Evolutionary conservation across 257 asterid genomes (phyloP).

Genomic region (Solanum verrucosum): DNA sequence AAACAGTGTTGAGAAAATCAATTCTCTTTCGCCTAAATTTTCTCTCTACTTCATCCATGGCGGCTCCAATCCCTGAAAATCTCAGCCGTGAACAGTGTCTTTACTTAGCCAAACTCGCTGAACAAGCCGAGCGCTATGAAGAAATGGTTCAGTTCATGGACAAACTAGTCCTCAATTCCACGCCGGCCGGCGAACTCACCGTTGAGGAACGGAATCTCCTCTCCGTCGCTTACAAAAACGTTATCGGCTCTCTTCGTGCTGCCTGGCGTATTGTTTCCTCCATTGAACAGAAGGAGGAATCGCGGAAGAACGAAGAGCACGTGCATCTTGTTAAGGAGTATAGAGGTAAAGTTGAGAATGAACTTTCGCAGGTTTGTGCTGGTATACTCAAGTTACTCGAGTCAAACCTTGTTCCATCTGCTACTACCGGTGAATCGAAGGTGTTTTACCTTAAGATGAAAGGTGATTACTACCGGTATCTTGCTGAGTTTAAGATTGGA

Average conservation of each 20-base stretch:
- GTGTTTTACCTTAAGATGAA: slow-evolving; percentile 45
- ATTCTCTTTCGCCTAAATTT: background rate
- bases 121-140: slow-evolving; percentile 43
- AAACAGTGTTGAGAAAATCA: background rate
- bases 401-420: slow-evolving; percentile 34
- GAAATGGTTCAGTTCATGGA: slow-evolving; percentile 49
- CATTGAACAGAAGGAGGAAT: slow-evolving; percentile 42
- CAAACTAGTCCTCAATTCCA: slow-evolving; percentile 27
- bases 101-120: slow-evolving; percentile 38
- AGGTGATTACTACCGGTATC: slow-evolving; percentile 35
- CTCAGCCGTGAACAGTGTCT: slow-evolving; percentile 34
- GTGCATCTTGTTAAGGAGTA: slow-evolving; percentile 31
- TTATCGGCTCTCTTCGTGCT: slow-evolving; percentile 41
- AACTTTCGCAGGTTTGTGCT: slow-evolving; percentile 25
- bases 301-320: slow-evolving; percentile 39
- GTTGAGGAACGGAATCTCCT: slow-evolving; percentile 43
- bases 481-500: slow-evolving; percentile 35
- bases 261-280: slow-evolving; percentile 45
- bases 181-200: slow-evolving; percentile 30
- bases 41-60: slow-evolving; percentile 7
- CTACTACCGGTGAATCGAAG: slow-evolving; percentile 26
- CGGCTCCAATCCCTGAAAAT: slow-evolving; percentile 19
- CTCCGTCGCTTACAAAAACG: slow-evolving; percentile 47
- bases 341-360: slow-evolving; percentile 35
- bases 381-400: slow-evolving; percentile 34